phyloP scores from a whole-genome alignment of 805 yeast genomes.

The Diddensiella transvaalensis region DNA sequence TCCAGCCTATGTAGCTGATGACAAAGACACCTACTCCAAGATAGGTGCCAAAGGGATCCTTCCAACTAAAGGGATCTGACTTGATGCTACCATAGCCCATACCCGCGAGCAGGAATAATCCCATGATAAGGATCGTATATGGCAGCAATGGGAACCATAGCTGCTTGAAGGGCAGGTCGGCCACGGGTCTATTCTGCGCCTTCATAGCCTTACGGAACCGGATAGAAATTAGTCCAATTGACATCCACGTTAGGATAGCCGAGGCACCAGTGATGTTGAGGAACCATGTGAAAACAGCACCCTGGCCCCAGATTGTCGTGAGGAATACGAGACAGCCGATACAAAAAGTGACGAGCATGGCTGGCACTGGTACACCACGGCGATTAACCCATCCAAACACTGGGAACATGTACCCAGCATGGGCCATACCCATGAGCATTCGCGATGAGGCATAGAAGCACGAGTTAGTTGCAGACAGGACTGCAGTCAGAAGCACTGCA shows the following conservation, averaged over 20 bases:
- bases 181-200: conserved; percentile 48
- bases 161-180: conserved; percentile 52
- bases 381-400: conserved; percentile 47
- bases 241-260: conserved; percentile 59
- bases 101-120: conserved; percentile 54
- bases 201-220: conserved; percentile 57
- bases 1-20: conserved; percentile 41
- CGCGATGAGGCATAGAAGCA: conserved; percentile 63
- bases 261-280: conserved; percentile 59
- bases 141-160: conserved; percentile 50
- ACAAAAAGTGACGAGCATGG: conserved; percentile 48
- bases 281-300: conserved; percentile 60
- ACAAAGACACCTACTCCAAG: conserved; percentile 42
- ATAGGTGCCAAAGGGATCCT: conserved; percentile 45
- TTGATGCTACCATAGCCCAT: conserved; percentile 31
- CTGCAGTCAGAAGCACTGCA: conserved; percentile 57
- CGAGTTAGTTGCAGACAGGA: conserved; percentile 61
- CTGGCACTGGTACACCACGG: conserved; percentile 56
- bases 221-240: conserved; percentile 53
- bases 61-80: conserved; percentile 31
- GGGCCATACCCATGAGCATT: conserved; percentile 55
- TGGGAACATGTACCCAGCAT: conserved; percentile 53
- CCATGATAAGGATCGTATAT: conserved; percentile 48
- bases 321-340: conserved; percentile 61
- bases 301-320: conserved; percentile 57